Evolutionary conservation across 495 filamentous ascomycete species (phyloP), one percentile per base, ranked within the genome.

Genomic region (Staphylotrichum tortipilum): DNA sequence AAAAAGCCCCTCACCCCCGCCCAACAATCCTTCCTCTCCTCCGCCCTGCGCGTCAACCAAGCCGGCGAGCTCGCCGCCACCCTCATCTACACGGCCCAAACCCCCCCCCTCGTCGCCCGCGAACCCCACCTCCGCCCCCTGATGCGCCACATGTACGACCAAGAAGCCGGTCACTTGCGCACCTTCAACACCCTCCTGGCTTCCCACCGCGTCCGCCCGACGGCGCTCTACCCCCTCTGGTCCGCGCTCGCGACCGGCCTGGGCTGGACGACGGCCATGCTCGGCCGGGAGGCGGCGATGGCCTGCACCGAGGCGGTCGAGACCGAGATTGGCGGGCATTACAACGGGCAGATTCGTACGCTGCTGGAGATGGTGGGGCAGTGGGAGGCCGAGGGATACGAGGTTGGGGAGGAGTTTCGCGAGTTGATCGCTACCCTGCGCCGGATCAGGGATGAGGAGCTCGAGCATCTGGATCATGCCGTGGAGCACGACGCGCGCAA

Each of bases 291-390:
- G 69, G 91, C 92, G 0, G 89, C 92, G 3, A 98, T 98, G 92
- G 92, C 94, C 19, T 98, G 92, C 62, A 98, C 92, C 10, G 92
- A 98, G 69, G 92, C 92, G 5, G 89, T 98, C 24, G 92, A 98
- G 72, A 98, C 94, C 24, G 92, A 97, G 73, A 98, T 98, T 55
- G 92, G 94, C 1, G 79, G 78, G 14, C 92, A 98, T 66, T 98
- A 98, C 64, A 98, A 98, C 64, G 83, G 81, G 34, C 92, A 98
- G 69, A 85, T 98, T 28, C 68, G 86, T 41, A 73, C 76, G 33
- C 71, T 98, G 59, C 60, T 97, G 24, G 78, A 80, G 49, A 96
- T 94, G 87, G 75, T 87, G 53, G 74, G 78, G 26, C 77, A 82
- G 61, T 77, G 76, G 74, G 69, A 78, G 60, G 57, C 62, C 17